Base-by-base conservation (phyloP, 495 filamentous ascomycete genomes). In the Saxispiralis lemnorum region DNA sequence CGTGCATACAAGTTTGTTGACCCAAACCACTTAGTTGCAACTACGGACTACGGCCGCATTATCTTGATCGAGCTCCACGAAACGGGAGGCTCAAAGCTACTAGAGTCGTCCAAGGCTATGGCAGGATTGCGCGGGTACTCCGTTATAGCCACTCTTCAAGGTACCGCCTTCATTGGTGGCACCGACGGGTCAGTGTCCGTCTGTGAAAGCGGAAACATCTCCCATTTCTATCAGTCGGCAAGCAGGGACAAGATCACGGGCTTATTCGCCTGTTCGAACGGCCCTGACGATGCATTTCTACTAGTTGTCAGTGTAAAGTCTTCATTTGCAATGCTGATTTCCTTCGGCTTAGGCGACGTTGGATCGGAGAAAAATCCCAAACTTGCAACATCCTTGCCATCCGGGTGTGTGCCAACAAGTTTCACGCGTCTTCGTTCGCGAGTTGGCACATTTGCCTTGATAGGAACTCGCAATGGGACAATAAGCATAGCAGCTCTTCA, bases 1-100 rank as follows among this genome's bases (percentile, higher is more conserved):
- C 78, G 73, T 48, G 59, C 68, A 28, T 88, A 83, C 51, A 66
- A 64, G 9, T 85, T 86, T 47, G 54, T 86, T 17, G 68, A 69
- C 2, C 56, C 69, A 1, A 59, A 68, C 34, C 59, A 58, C 13
- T 56, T 89, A 15, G 55, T 87, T 38, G 66, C 64, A 2, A 75
- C 69, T 17, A 52, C 45, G 20, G 3, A 76, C 78, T 1, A 66
- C 62, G 11, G 65, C 61, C n/a, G 81, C 79, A 14, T 51, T 11
- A 18, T 48, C 13, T n/a, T 18, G 14, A 2, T 52, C 2, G 13
- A 37, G 7, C 19, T 45, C 7, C 1, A 35, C 2, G 18, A 12
- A 4, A 2, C 13, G 2, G 21, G 17, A 20, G 1, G 6, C n/a
- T 15, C 31, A 7, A 24, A 7, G 13, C 13, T 32, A 15, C 18